Conservation (phyloP, 1,284 basidiomycete genomes). For the Phellopilus nigrolimitatus region DNA sequence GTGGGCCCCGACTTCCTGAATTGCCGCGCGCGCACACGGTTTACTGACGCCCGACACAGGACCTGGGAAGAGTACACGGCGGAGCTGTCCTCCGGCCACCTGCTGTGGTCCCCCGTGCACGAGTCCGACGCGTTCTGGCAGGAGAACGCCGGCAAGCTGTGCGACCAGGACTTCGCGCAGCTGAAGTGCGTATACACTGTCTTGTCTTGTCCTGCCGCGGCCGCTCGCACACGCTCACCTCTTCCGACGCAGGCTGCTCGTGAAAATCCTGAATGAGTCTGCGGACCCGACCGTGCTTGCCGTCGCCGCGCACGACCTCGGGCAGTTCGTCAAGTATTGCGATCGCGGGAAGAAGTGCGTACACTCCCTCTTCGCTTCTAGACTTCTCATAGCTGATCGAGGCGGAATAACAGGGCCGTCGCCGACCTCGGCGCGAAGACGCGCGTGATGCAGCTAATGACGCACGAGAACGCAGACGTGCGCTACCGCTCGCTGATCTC, state of each 20-base stretch:
- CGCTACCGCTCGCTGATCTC: conserved; percentile 87
- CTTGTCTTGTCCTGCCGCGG: conserved; percentile 1
- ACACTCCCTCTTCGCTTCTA: conserved; percentile 13
- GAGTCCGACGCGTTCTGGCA: conserved; percentile 98
- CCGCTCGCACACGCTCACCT: neutral
- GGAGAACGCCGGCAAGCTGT: conserved; percentile 83
- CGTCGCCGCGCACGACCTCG: conserved; percentile 89
- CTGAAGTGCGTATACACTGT: conserved; percentile 55
- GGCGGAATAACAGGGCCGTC: conserved; percentile 50
- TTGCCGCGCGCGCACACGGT: neutral
- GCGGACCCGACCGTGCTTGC: conserved; percentile 75
- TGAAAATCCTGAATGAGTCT: conserved; percentile 69
- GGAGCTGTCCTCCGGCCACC: conserved; percentile 84
- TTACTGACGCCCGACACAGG: conserved; percentile 38
- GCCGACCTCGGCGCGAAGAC: conserved; percentile 85
- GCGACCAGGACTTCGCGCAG: conserved; percentile 76
- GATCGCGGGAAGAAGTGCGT: conserved; percentile 87
- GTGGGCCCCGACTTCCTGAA: conserved; percentile 26
- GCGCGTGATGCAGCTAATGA: conserved; percentile 93
- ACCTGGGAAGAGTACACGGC: conserved; percentile 96
- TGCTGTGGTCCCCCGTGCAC: conserved; percentile 95
- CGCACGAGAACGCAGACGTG: conserved; percentile 82
- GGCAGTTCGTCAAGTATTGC: conserved; percentile 87
- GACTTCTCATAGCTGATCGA: conserved; percentile 4
- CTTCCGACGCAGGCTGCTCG: conserved; percentile 50